Base-by-base conservation (phyloP, 495 filamentous ascomycete genomes). In the Penicillium diatomitis region DNA sequence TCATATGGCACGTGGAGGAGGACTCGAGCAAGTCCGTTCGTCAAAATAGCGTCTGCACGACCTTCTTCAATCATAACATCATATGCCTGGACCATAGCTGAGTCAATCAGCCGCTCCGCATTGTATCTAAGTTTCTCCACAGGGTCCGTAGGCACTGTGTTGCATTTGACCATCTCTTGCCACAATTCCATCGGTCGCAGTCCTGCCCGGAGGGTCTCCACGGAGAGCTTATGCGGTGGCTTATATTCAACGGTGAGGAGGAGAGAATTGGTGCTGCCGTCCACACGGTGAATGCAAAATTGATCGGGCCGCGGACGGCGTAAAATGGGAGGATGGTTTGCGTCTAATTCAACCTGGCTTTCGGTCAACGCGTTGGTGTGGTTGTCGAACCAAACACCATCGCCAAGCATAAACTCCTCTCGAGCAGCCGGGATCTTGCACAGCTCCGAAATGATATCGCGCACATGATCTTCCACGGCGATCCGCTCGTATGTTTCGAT, bases 71-170 rank as follows among this genome's bases (percentile, higher is more conserved):
- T 37, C 6, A 37, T 37, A 37, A 37, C 6, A 37, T 37, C 6
- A 37, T 37, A 37, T 37, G 6, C 35, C 35, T 37, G 6, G 35
- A 37, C 35, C 6, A 37, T 37, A 37, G 35, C 35, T 37, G 53
- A 61, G 12, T 50, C 41, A 3, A 51, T 47, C 4, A 64, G 60
- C 9, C 42, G 51, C 33, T 46, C 47, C n/a, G 53, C 41, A 48
- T 65, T 65, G 31, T 65, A 64, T 36, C 4, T 52, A 33, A 61
- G 43, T 37, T 64, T 64, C 35, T 48, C 52, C 4, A 12, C 28
- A 38, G 49, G 36, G 4, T 57, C 49, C 0, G 45, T 55, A 1
- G 55, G 60, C 4, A 60, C 55, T 30, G 40, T 49, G 6, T 61
- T 49, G 32, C 11, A 47, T 29, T 29, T 46, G 35, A 62, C 54